Conservation (phyloP, 371 early-diverging fungal species). For the Rhizopus arrhizus region DNA sequence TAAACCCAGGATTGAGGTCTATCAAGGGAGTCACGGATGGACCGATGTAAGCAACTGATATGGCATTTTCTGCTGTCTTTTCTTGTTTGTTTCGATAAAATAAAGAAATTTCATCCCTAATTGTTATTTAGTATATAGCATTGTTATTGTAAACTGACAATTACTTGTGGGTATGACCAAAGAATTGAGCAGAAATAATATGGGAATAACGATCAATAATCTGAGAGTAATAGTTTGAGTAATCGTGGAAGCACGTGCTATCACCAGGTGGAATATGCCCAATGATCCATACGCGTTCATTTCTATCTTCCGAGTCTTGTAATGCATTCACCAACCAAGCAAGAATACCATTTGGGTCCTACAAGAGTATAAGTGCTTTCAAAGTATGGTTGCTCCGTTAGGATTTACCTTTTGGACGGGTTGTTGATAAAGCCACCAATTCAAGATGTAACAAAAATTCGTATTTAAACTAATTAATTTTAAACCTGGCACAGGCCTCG, state of each 20-base stretch:
- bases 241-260: slow-evolving; percentile 59
- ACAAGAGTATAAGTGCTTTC: not conserved
- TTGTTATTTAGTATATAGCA: not conserved
- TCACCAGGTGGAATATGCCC: slow-evolving; percentile 62
- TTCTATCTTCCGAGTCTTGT: slow-evolving; percentile 56
- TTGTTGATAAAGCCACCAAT: slow-evolving; percentile 55
- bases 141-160: not conserved
- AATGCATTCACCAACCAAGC: slow-evolving; percentile 55
- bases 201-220: slow-evolving; percentile 62
- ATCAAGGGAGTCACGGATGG: slow-evolving; percentile 59
- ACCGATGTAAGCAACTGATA: slow-evolving; percentile 54
- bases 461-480: slow-evolving; percentile 65
- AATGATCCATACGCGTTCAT: slow-evolving; percentile 62
- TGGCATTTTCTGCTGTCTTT: slow-evolving; percentile 47
- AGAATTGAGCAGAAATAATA: slow-evolving; percentile 64
- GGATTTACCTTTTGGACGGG: slow-evolving; percentile 30
- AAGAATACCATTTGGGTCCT: slow-evolving; percentile 58
- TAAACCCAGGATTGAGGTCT: slow-evolving; percentile 59
- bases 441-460: slow-evolving; percentile 63
- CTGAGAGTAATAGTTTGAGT: slow-evolving; percentile 60
- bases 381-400: not conserved
- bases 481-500: slow-evolving; percentile 45
- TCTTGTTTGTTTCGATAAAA: slow-evolving; percentile 42
- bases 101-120: slow-evolving; percentile 55
- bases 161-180: slow-evolving; percentile 63